phyloP scores from a whole-genome alignment of 148 eudicot genomes.

The Diospyros kaki region DNA sequence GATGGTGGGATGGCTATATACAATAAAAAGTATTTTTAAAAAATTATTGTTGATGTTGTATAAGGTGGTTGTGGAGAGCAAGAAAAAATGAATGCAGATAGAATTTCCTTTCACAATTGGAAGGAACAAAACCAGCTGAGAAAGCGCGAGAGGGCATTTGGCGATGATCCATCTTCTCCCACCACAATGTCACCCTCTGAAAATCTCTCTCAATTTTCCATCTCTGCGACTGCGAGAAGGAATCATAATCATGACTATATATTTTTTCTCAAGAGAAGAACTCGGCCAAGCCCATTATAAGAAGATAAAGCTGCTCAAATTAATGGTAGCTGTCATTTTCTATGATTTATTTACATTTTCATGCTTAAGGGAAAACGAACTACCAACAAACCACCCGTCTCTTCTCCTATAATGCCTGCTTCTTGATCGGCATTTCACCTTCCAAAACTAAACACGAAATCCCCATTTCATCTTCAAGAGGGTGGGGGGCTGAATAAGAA shows the following conservation, averaged over 20 bases:
- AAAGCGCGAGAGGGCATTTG: conserved; percentile 9
- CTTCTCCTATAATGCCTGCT: neutral
- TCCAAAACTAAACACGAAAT: conserved; percentile 10
- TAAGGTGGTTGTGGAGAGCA: no score
- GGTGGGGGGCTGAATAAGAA: neutral
- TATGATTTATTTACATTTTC: no score
- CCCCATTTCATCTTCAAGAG: neutral
- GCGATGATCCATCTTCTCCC: conserved; percentile 15
- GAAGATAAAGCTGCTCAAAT: neutral
- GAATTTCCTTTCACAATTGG: no score
- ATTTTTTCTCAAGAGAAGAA: conserved; percentile 11
- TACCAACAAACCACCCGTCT: conserved; percentile 1
- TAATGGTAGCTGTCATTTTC: no score
- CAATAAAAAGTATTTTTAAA: no score
- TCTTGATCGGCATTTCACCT: conserved; percentile 16
- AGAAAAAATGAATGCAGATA: no score
- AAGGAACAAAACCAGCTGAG: conserved; percentile 5
- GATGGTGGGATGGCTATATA: no score
- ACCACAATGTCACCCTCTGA: neutral
- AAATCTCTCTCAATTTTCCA: neutral
- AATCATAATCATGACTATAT: conserved; percentile 11
- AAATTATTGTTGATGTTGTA: no score
- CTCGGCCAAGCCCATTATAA: conserved; percentile 5
- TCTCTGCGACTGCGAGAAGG: neutral
- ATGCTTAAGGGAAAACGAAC: conserved; percentile 8